A percentile compares a stretch with the other conserved stretches of the same genome.
These are phyloP conservation scores for Chytriomyces sp. DNA, from an alignment of 192 early-diverging fungal species.

Conservation along the genomic window DNA sequence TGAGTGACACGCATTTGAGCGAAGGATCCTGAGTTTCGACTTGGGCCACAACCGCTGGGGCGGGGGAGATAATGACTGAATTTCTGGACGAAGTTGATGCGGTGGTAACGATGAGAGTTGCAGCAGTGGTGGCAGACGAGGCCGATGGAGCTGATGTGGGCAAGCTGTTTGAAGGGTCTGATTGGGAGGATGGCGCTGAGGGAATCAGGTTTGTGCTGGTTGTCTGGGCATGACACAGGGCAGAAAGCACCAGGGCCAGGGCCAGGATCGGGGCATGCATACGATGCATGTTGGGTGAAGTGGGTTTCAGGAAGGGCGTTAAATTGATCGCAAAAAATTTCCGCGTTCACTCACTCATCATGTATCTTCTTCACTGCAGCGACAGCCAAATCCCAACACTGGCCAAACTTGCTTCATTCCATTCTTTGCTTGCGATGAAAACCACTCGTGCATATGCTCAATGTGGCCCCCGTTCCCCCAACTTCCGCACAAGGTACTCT, in stretches of 20 bases:
- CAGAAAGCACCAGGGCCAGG: neutral
- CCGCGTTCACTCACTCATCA: neutral
- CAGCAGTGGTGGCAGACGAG: neutral
- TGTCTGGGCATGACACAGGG: neutral
- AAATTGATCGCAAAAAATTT: too few relatives aligned
- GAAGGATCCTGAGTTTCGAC: neutral
- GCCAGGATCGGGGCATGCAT: neutral
- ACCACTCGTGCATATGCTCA: conserved; percentile 24
- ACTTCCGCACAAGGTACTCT: conserved; percentile 16
- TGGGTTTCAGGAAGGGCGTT: too few relatives aligned
- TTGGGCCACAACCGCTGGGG: neutral
- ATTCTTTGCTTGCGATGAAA: neutral
- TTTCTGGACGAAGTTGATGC: neutral
- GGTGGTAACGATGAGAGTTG: neutral
- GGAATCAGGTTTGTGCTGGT: neutral
- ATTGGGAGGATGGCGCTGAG: neutral
- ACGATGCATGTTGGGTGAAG: neutral
- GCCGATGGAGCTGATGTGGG: neutral
- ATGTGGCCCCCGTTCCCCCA: conserved; percentile 32
- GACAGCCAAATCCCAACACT: neutral
- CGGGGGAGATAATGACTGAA: neutral
- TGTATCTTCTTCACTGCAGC: neutral
- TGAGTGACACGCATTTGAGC: conserved; percentile 13
- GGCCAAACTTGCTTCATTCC: neutral
- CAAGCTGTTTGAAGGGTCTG: neutral